Evolutionary conservation across 2,329 filamentous ascomycete genomes (phyloP).

Genomic region (Epichloe glyceriae): DNA sequence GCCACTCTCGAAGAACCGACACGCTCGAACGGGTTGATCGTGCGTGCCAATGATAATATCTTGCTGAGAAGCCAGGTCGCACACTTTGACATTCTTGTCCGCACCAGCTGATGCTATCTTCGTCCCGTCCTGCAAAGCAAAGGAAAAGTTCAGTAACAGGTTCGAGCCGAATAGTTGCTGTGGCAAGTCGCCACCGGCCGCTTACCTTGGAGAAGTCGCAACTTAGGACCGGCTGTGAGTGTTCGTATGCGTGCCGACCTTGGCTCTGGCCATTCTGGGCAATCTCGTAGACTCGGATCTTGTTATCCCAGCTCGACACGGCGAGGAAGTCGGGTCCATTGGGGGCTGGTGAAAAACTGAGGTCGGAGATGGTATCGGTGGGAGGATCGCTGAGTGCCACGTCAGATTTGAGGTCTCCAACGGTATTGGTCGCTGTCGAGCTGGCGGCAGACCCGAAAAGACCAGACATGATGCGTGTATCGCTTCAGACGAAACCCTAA

Average conservation of each 20-base stretch:
- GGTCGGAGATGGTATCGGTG: constrained; percentile 77
- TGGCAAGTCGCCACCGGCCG: not conserved
- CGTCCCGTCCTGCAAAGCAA: constrained; percentile 60
- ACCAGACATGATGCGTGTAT: constrained; percentile 42
- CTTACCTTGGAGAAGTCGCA: constrained; percentile 80
- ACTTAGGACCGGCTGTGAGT: constrained; percentile 72
- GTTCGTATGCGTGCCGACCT: constrained; percentile 76
- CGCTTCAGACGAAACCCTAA: not conserved
- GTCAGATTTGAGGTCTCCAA: constrained; percentile 85
- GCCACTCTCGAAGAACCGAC: constrained; percentile 62
- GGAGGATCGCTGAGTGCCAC: constrained; percentile 67
- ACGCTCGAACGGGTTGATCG: constrained; percentile 67
- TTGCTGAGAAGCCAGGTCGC: constrained; percentile 61
- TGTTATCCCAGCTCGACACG: constrained; percentile 93
- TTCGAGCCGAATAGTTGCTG: not conserved
- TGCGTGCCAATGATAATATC: constrained; percentile 69
- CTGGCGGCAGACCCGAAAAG: constrained; percentile 44
- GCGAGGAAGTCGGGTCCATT: constrained; percentile 61
- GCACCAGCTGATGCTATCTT: constrained; percentile 80
- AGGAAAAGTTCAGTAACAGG: not conserved
- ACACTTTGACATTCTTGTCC: constrained; percentile 80
- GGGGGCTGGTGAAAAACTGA: constrained; percentile 61
- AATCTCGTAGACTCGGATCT: constrained; percentile 94
- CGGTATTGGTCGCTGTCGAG: constrained; percentile 51
- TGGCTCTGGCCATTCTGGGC: constrained; percentile 62